phyloP scores from a whole-genome alignment of 129 eudicot genomes.

The Flaveria ramosissima region DNA sequence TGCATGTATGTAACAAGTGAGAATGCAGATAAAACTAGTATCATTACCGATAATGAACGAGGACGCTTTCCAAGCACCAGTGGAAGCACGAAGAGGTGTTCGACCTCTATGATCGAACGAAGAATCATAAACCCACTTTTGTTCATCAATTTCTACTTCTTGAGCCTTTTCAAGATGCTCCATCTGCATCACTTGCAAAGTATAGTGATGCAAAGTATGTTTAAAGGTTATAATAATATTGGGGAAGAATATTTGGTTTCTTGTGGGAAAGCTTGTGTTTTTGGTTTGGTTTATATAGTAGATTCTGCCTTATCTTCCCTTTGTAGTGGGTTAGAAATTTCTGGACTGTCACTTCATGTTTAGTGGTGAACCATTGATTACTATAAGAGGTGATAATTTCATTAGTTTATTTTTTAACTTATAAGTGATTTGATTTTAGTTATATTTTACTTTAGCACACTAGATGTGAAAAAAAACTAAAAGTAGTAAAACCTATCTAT shows the following conservation, averaged over 20 bases:
- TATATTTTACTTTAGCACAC: not conserved
- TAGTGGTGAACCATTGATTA: conserved; percentile 9
- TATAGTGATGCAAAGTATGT: conserved; percentile 14
- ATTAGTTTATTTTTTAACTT: not conserved
- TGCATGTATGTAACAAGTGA: not conserved
- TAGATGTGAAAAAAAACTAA: not conserved
- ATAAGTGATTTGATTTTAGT: not conserved
- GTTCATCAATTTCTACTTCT: conserved; percentile 49
- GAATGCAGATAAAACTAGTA: not conserved
- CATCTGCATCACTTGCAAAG: conserved; percentile 35
- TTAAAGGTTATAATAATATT: conserved; percentile 7
- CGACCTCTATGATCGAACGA: conserved; percentile 76
- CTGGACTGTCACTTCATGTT: not conserved
- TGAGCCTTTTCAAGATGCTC: conserved; percentile 50
- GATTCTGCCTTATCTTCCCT: conserved; percentile 28
- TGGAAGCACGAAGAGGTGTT: conserved; percentile 66
- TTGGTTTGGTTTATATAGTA: conserved; percentile 53
- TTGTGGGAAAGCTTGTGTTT: conserved; percentile 41
- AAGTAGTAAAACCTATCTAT: not conserved
- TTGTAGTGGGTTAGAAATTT: conserved; percentile 30
- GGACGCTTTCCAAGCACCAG: conserved; percentile 91
- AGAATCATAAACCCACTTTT: conserved; percentile 70
- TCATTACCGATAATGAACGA: conserved; percentile 62
- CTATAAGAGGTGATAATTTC: not conserved
- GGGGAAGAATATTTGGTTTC: conserved; percentile 31